A percentile compares a stretch with the other conserved stretches of the same genome.
phyloP scores from a whole-genome alignment of 2,329 filamentous ascomycete species.

The Chrysosphaeria jannelii region DNA sequence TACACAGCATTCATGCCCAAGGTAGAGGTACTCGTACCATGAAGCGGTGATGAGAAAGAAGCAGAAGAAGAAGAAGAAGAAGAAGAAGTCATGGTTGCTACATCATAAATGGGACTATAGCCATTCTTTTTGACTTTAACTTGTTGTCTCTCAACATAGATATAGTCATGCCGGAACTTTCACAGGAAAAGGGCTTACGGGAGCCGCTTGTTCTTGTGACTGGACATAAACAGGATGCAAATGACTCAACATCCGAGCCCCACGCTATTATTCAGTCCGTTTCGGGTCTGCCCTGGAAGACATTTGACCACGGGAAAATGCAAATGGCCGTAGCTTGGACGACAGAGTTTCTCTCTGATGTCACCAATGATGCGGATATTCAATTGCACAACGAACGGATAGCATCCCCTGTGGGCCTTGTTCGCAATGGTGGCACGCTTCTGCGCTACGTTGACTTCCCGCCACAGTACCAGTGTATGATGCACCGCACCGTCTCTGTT shows the following conservation, averaged over 20 bases:
- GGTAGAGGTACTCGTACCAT: too few species aligned
- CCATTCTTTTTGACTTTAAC: too few species aligned
- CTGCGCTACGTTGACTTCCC: constrained; percentile 7
- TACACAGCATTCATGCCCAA: too few species aligned
- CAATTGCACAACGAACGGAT: neutral
- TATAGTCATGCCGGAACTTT: too few species aligned
- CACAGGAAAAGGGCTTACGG: too few species aligned
- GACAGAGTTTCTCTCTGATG: neutral
- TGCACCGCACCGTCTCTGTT: constrained; percentile 6
- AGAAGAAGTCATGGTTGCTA: too few species aligned
- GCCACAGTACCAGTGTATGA: constrained; percentile 9
- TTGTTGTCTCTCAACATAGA: too few species aligned
- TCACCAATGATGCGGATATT: neutral
- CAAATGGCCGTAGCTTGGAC: neutral
- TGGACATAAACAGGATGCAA: neutral
- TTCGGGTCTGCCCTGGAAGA: neutral
- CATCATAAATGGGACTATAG: too few species aligned
- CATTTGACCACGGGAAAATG: neutral
- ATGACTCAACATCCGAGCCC: neutral
- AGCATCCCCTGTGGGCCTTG: neutral
- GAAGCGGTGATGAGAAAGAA: too few species aligned
- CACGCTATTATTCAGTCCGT: neutral
- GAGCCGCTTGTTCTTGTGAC: neutral
- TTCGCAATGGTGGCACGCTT: constrained; percentile 5
- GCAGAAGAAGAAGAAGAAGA: too few species aligned